These are phyloP conservation scores for Malus sieversii DNA, from an alignment of 306 rosid genomes.

Conservation along the genomic window DNA sequence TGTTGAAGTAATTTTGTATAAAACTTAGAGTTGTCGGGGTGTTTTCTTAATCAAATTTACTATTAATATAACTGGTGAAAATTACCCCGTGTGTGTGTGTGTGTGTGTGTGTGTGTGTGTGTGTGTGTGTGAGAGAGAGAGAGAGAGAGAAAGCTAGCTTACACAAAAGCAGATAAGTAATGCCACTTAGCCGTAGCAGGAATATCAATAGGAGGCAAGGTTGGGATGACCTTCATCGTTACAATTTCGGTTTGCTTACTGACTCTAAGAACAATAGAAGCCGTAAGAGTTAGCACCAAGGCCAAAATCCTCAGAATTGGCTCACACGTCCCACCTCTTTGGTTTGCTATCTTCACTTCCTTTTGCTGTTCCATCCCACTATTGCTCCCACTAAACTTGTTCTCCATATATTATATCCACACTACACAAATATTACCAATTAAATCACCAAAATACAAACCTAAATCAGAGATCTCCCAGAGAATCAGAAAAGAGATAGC, in stretches of 20 bases:
- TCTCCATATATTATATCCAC: slow-evolving; percentile 20
- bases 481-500: background rate
- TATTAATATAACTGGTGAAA: background rate
- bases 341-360: slow-evolving; percentile 11
- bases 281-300: slow-evolving; percentile 31
- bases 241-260: slow-evolving; percentile 47
- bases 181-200: slow-evolving; percentile 58
- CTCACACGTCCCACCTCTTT: slow-evolving; percentile 9
- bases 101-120: no score
- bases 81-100: no score
- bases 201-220: slow-evolving; percentile 45
- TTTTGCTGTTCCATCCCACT: slow-evolving; percentile 19
- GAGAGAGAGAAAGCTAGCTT: slow-evolving; percentile 11
- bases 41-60: background rate
- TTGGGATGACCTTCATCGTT: slow-evolving; percentile 10
- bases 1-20: no score
- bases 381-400: background rate
- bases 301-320: slow-evolving; percentile 52
- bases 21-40: no score
- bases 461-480: background rate
- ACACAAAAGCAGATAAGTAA: slow-evolving; percentile 62
- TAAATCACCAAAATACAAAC: background rate
- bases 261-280: slow-evolving; percentile 43
- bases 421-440: background rate
- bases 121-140: no score